Base-by-base conservation (phyloP, 768 basidiomycete species). In the Paxillus involutus region DNA sequence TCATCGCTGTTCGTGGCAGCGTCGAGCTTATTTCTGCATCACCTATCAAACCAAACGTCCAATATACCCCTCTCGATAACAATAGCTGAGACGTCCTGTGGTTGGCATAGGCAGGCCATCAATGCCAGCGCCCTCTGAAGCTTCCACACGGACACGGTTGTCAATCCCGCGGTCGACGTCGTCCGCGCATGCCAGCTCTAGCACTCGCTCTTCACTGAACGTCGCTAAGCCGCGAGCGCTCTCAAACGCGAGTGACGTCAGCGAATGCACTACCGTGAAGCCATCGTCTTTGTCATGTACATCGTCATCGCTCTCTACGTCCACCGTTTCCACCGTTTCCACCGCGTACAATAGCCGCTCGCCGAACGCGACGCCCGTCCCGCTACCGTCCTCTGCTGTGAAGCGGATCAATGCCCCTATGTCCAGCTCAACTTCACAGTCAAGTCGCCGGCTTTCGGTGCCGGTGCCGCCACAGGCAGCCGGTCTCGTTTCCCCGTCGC, bases 361-460 rank as follows among this genome's bases (percentile, higher is more conserved):
- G 8, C 77, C 77, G n/a, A 82, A 81, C 63, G 77, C 77, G 32
- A 80, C 79, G 1, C 78, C 82, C 10, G 65, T 79, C 39, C 79
- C 81, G 12, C 53, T 53, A 12, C 61, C 71, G 16, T 60, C 70
- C 19, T 57, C 59, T 24, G 54, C 59, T 26, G 63, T 71, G 17
- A 80, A 77, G 60, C 71, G 74, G 21, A 48, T 73, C 51, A 71
- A 74, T 3, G 63, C 62, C 14, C 73, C 77, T 7, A 74, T 72
- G 39, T 72, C 78, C 8, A 70, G 74, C 30, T 60, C 74, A 4
- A 54, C 71, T 35, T 71, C 73, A n/a, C 21, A 26, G 26, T 26
- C 26, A 26, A 6, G 26, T 26, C 26, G 26, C 26, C 26, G 26
- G 26, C 26, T 26, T 26, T 26, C 26, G 4, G 26, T 26, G 26